phyloP scores from a whole-genome alignment of 345 rosid genomes.

The Hirschfeldia incana region DNA sequence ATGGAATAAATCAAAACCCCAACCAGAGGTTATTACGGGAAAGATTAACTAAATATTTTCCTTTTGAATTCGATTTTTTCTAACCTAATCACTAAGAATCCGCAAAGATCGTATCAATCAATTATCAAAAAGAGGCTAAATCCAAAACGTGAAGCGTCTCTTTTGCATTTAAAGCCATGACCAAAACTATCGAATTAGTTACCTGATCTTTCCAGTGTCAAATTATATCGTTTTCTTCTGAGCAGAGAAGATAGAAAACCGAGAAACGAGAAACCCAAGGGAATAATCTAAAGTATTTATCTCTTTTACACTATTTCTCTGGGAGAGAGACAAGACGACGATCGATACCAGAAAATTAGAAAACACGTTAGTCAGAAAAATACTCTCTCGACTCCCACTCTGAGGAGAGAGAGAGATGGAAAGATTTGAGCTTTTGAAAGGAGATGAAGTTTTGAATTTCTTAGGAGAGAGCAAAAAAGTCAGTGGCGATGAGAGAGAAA shows the following conservation, averaged over 20 bases:
- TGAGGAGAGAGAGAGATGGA: not conserved
- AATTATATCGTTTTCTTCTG: no score
- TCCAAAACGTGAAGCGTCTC: constrained; percentile 9
- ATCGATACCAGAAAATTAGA: not conserved
- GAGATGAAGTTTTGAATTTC: constrained; percentile 27
- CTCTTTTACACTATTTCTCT: not conserved
- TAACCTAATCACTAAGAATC: constrained; percentile 7
- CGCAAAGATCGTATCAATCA: constrained; percentile 31
- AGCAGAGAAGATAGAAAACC: no score
- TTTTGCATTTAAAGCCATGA: constrained; percentile 18
- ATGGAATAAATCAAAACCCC: not conserved
- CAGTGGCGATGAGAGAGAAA: constrained; percentile 38
- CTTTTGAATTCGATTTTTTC: not conserved
- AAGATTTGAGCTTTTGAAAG: constrained; percentile 22
- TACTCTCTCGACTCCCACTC: constrained; percentile 2
- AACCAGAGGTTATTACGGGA: not conserved
- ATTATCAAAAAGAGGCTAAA: constrained; percentile 33
- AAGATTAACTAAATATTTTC: not conserved
- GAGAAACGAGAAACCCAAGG: no score
- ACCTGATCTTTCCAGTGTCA: constrained; percentile 34
- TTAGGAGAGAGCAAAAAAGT: constrained; percentile 28
- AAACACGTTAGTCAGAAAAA: not conserved
- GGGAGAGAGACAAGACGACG: not conserved
- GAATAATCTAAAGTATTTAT: no score
- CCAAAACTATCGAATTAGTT: constrained; percentile 28